phyloP scores from a whole-genome alignment of 495 filamentous ascomycete species.

The Penicillium argentinense region DNA sequence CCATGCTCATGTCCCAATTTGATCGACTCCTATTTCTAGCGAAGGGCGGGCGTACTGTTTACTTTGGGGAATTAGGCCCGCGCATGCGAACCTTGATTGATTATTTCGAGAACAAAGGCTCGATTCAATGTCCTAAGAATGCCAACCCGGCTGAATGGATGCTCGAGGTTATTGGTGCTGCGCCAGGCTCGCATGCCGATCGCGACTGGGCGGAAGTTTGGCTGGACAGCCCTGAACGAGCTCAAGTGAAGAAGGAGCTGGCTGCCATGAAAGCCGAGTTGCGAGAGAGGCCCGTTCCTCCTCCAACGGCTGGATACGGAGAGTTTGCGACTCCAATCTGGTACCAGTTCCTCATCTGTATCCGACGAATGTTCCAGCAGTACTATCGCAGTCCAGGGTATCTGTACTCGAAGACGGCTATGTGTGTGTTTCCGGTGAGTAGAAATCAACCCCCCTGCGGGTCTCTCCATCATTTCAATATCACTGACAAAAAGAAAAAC shows the following conservation, averaged over 20 bases:
- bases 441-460: neutral
- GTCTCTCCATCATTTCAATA: neutral
- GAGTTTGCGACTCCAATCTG: constrained; percentile 53
- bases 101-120: constrained; percentile 78
- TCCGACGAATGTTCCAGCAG: constrained; percentile 73
- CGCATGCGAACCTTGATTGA: constrained; percentile 64
- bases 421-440: constrained; percentile 45
- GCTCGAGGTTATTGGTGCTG: constrained; percentile 85
- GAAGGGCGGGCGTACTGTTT: constrained; percentile 67
- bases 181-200: constrained; percentile 69
- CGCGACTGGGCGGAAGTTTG: constrained; percentile 80
- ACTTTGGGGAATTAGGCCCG: constrained; percentile 81
- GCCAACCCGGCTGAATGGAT: constrained; percentile 90
- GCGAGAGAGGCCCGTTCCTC: constrained; percentile 41
- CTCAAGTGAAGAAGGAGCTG: constrained; percentile 63
- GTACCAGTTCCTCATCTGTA: constrained; percentile 48
- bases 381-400: constrained; percentile 90
- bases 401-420: constrained; percentile 70
- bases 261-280: constrained; percentile 58
- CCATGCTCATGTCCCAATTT: constrained; percentile 88
- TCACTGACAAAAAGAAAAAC: neutral
- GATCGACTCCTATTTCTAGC: constrained; percentile 81
- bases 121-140: constrained; percentile 59
- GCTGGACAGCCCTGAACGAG: constrained; percentile 69
- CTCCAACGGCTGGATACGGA: constrained; percentile 33